These are phyloP conservation scores for Suillus bovinus DNA, from an alignment of 768 basidiomycete species.

Conservation along the genomic window DNA sequence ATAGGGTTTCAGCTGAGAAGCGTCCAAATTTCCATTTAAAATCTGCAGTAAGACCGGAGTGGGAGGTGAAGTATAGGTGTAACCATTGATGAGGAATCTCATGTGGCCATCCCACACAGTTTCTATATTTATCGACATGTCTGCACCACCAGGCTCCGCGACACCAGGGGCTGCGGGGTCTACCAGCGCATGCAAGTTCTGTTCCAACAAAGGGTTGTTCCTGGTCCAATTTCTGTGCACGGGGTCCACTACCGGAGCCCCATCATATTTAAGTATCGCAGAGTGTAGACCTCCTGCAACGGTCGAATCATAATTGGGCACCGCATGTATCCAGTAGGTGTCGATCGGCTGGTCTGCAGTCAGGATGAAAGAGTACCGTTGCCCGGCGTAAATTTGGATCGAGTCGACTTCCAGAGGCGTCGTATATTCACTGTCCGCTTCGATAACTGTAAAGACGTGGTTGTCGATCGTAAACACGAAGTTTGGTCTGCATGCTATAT, in stretches of 20 bases:
- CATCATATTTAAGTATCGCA: slow-evolving; percentile 17
- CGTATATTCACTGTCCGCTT: slow-evolving; percentile 41
- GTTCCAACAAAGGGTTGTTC: slow-evolving; percentile 17
- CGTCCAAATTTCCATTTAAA: slow-evolving; percentile 19
- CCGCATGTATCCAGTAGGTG: slow-evolving; percentile 40
- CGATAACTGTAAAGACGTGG: slow-evolving; percentile 35
- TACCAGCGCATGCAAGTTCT: slow-evolving; percentile 16
- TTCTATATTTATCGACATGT: slow-evolving; percentile 19
- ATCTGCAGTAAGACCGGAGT: slow-evolving; percentile 20
- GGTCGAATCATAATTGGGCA: slow-evolving; percentile 30
- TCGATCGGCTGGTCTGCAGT: slow-evolving; percentile 36
- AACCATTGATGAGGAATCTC: slow-evolving; percentile 18
- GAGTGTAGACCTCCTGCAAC: slow-evolving; percentile 27
- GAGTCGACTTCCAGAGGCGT: slow-evolving; percentile 38
- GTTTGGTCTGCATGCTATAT: slow-evolving; percentile 35
- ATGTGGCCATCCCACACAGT: slow-evolving; percentile 15
- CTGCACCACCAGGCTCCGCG: slow-evolving; percentile 15
- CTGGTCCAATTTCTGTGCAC: not conserved
- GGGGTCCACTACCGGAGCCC: slow-evolving; percentile 18
- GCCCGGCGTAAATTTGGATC: slow-evolving; percentile 37
- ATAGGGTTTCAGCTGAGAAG: slow-evolving; percentile 13
- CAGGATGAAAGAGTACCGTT: slow-evolving; percentile 48
- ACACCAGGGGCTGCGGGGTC: slow-evolving; percentile 16
- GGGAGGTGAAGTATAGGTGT: slow-evolving; percentile 17
- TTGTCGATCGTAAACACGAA: slow-evolving; percentile 23